Evolutionary conservation across 305 asterid species (phyloP).

Genomic region (Fraxinus angustifolia): DNA sequence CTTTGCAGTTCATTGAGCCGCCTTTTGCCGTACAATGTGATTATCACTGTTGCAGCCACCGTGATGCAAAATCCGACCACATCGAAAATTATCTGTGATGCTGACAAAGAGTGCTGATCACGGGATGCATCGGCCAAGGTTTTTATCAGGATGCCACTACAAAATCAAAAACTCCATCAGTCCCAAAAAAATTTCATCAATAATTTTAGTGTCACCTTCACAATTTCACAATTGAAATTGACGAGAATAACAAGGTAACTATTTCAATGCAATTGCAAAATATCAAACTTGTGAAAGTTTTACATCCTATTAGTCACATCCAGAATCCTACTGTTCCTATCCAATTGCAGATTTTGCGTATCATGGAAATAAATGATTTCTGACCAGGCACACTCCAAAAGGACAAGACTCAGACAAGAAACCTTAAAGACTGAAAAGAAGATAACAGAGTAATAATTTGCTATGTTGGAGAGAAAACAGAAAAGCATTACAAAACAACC

Average conservation of each 20-base stretch:
- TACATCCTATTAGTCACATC: not conserved
- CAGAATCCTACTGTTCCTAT: not conserved
- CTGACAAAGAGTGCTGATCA: constrained; percentile 41
- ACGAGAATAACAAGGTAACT: not conserved
- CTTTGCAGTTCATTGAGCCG: constrained; percentile 59
- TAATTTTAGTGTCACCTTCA: not conserved
- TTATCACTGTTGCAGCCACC: constrained; percentile 48
- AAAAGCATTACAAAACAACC: not conserved
- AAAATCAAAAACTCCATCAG: constrained; percentile 18
- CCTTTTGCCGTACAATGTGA: constrained; percentile 64
- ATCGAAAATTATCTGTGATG: constrained; percentile 47
- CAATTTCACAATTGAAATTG: not conserved
- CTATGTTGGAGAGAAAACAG: not conserved
- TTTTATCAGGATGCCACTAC: constrained; percentile 69
- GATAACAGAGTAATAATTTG: not conserved
- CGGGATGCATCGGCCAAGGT: constrained; percentile 73
- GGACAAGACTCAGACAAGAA: not conserved
- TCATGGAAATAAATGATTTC: not conserved
- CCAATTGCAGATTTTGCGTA: not conserved
- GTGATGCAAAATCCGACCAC: constrained; percentile 61
- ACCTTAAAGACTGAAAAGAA: not conserved
- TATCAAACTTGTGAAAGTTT: not conserved
- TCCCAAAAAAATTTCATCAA: not conserved
- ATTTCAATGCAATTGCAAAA: not conserved
- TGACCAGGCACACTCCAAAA: not conserved